Base-by-base conservation (phyloP, 768 basidiomycete genomes). In the Leccinum longicurvipes region DNA sequence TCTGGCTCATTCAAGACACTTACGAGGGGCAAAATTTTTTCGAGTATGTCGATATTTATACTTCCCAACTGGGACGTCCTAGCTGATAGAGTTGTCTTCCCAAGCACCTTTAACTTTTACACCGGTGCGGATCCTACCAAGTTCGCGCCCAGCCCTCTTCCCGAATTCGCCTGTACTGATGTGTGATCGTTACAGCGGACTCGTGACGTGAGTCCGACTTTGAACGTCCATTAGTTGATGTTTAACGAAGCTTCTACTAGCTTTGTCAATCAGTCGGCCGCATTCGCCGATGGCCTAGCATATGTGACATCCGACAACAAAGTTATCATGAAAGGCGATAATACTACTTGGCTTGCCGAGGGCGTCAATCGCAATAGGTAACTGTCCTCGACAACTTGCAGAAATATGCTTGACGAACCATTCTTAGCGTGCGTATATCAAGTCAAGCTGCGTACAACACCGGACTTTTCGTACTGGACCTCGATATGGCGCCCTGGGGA, bases 401-500 rank as follows among this genome's bases (percentile, higher is more conserved):
- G 34, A 25, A 57, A 28, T 29, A 12, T 32, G 45, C 47, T 56
- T 17, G 49, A 32, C 3, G 9, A 7, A 49, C 17, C 31, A 45
- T 51, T 41, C 29, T 39, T 23, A 89, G 93, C 61, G 86, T 96
- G 55, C 86, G 93, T 45, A 85, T 96, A 68, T 83, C 82, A 46
- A 87, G 85, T 60, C 65, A 78, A 36, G 75, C 77, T 7, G 66
- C 74, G 46, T 91, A 89, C 66, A 87, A 83, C 56, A 83, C 86
- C 10, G 93, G 93, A 28, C 75, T 96, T 21, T 92, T 94, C 66
- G 80, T 96, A 56, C 76, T 95, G 24, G 93, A 96, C 67, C 77
- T 91, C 29, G 83, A 86, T 55, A 84, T 81, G 69, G 91, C 92
- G 46, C 93, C 93, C 0, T 91, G 87, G 83, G 93, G 93, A 52